These are phyloP conservation scores for Carex kokanica DNA, from an alignment of 176 grass and related monocot genomes.

Conservation along the genomic window DNA sequence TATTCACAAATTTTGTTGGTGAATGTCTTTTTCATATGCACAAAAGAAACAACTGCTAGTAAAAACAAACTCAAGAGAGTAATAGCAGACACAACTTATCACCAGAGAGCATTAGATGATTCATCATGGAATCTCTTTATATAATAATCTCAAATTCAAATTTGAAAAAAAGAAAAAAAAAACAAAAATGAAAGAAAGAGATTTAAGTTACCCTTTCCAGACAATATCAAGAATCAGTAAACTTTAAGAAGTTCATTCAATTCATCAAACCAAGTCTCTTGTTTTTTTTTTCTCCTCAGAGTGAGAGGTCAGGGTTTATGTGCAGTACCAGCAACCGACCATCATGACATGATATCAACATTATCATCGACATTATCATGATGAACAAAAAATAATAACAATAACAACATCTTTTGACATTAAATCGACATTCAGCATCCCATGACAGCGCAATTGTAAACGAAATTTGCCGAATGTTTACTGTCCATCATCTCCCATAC, in stretches of 20 bases:
- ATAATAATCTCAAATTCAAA: constrained; percentile 21
- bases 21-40: too few relatives aligned
- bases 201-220: constrained; percentile 17
- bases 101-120: not conserved
- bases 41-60: not conserved
- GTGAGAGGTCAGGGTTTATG: not conserved
- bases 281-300: not conserved
- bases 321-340: constrained; percentile 3
- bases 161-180: constrained; percentile 1
- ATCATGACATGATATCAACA: not conserved
- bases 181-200: constrained; percentile 6
- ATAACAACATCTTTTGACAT: not conserved
- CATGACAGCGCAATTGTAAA: constrained; percentile 99
- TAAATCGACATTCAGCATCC: constrained; percentile 61
- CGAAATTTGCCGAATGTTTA: constrained; percentile 76
- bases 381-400: constrained; percentile 18
- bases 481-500: constrained; percentile 91
- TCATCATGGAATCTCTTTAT: constrained; percentile 16
- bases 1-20: too few relatives aligned
- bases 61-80: not conserved
- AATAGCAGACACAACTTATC: not conserved
- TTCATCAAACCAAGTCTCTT: constrained; percentile 10
- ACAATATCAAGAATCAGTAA: constrained; percentile 28
- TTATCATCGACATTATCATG: constrained; percentile 15
- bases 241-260: constrained; percentile 1